Evolutionary conservation across 495 filamentous ascomycete genomes (phyloP).

Genomic region (Aspergillus cavernicola): DNA sequence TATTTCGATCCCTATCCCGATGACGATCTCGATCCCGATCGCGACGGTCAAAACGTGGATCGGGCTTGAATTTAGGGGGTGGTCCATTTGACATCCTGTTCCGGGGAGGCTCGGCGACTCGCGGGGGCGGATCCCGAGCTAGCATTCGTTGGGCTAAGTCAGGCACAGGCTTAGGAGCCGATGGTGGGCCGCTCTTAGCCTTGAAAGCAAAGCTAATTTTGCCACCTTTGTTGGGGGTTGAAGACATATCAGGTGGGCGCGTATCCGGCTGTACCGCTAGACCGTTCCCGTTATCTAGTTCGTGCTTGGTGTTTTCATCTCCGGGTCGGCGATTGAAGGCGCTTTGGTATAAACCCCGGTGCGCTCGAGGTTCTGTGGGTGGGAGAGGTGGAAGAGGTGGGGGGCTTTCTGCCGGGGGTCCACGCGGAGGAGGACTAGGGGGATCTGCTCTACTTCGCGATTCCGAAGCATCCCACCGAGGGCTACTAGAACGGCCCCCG

Average conservation of each 20-base stretch:
- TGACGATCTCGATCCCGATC: conserved; percentile 43
- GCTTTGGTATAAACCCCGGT: conserved; percentile 44
- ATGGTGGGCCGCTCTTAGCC: conserved; percentile 56
- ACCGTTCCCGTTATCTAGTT: conserved; percentile 21
- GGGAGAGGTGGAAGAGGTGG: conserved; percentile 20
- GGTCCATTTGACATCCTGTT: conserved; percentile 37
- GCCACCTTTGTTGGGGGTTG: conserved; percentile 55
- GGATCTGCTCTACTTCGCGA: conserved; percentile 29
- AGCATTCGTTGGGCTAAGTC: conserved; percentile 69
- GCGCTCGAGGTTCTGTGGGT: conserved; percentile 31
- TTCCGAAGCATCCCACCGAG: conserved; percentile 55
- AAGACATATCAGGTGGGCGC: conserved; percentile 44
- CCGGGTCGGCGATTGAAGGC: conserved; percentile 63
- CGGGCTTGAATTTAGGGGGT: conserved; percentile 40
- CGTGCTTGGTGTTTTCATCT: conserved; percentile 47
- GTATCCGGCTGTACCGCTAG: conserved; percentile 45
- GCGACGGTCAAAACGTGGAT: conserved; percentile 38
- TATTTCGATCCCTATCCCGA: conserved; percentile 38
- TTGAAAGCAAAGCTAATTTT: conserved; percentile 92
- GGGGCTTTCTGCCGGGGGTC: conserved; percentile 25
- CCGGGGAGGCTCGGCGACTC: conserved; percentile 37
- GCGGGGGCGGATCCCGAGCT: conserved; percentile 43
- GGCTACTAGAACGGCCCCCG: conserved; percentile 52
- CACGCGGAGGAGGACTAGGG: conserved; percentile 31
- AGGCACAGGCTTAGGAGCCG: conserved; percentile 62